A percentile compares a stretch with the other conserved stretches of the same genome.
These are phyloP conservation scores for Talaromyces sp. DNA, from an alignment of 2,329 filamentous ascomycete species.

Conservation along the genomic window DNA sequence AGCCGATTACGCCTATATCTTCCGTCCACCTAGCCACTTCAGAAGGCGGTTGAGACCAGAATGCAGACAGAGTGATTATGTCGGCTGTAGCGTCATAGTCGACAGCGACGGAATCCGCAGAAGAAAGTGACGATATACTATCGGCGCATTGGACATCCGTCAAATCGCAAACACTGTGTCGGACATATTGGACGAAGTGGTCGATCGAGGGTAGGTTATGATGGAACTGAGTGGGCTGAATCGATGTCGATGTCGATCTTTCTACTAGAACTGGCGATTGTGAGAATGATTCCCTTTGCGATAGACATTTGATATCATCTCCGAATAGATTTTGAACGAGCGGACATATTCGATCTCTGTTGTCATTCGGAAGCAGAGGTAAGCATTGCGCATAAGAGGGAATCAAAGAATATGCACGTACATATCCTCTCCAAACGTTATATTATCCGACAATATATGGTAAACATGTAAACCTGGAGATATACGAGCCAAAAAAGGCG, in stretches of 20 bases:
- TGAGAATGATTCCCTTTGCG: conserved; percentile 56
- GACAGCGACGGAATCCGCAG: conserved; percentile 65
- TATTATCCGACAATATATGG: conserved; percentile 53
- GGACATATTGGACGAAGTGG: conserved; percentile 51
- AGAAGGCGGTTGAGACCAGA: conserved; percentile 49
- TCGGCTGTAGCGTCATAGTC: conserved; percentile 68
- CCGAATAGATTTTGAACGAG: conserved; percentile 56
- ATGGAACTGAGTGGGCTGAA: conserved; percentile 61
- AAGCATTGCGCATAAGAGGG: conserved; percentile 8
- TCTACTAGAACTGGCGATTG: conserved; percentile 51
- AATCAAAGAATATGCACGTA: conserved; percentile 22
- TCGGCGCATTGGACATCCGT: conserved; percentile 48
- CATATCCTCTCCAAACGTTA: conserved; percentile 31
- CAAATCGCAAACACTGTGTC: conserved; percentile 48
- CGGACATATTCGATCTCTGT: conserved; percentile 52
- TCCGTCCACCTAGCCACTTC: conserved; percentile 44
- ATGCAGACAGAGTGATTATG: conserved; percentile 58
- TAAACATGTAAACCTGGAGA: conserved; percentile 78
- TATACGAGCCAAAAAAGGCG: conserved; percentile 69
- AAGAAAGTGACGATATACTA: conserved; percentile 43
- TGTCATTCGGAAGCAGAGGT: not conserved
- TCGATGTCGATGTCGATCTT: conserved; percentile 55
- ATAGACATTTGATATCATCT: conserved; percentile 50
- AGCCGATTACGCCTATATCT: conserved; percentile 27
- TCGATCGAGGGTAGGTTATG: conserved; percentile 56